Percentiles rank a stretch among this genome's conserved stretches.
phyloP scores from a whole-genome alignment of 1,139 yeast genomes.

The Diutina sp. region DNA sequence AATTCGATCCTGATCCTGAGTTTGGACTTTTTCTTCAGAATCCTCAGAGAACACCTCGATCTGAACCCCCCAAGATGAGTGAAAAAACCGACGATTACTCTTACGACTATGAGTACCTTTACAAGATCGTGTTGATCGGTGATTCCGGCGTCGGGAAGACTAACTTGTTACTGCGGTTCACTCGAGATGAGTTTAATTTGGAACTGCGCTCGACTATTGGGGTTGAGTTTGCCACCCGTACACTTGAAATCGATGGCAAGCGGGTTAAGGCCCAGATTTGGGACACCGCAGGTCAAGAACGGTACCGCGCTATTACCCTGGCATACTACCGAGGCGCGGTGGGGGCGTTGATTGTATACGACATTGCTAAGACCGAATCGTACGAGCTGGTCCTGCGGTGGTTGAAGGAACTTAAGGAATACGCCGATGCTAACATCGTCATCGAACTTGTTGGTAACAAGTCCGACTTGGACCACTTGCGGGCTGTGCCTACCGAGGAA shows the following conservation, averaged over 20 bases:
- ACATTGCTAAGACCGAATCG: constrained; percentile 83
- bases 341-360: constrained; percentile 93
- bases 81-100: constrained; percentile 60
- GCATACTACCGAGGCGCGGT: constrained; percentile 98
- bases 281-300: constrained; percentile 99
- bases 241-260: constrained; percentile 89
- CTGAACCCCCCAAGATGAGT: constrained; percentile 16
- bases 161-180: constrained; percentile 83
- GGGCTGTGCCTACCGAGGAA: constrained; percentile 97
- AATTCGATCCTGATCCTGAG: not conserved
- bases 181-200: constrained; percentile 88
- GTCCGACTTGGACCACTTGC: constrained; percentile 86
- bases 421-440: constrained; percentile 94
- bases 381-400: constrained; percentile 92
- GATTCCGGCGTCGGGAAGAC: constrained; percentile 98
- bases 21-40: not conserved
- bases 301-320: constrained; percentile 94
- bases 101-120: constrained; percentile 89
- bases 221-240: constrained; percentile 95
- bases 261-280: constrained; percentile 96
- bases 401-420: constrained; percentile 91
- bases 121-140: constrained; percentile 89
- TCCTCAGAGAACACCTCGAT: not conserved
- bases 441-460: constrained; percentile 93
- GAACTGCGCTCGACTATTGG: constrained; percentile 95